These are phyloP conservation scores for Fusarium compactum DNA, from an alignment of 2,329 filamentous ascomycete genomes.

Conservation along the genomic window DNA sequence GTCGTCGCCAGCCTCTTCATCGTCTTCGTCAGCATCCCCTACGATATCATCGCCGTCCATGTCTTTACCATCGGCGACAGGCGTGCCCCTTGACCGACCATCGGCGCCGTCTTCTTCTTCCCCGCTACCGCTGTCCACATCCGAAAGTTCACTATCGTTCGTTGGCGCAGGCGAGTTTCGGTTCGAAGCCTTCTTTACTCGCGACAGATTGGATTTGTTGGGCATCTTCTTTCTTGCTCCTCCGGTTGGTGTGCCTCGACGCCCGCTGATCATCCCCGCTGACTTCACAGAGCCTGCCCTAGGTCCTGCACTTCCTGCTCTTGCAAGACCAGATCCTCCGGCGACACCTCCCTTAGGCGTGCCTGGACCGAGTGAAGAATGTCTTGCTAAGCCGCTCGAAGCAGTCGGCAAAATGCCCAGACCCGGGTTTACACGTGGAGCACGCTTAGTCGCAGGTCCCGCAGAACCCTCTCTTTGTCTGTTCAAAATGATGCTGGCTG, in stretches of 20 bases:
- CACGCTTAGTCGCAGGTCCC: slow-evolving; percentile 68
- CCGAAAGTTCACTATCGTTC: slow-evolving; percentile 73
- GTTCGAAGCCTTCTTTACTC: slow-evolving; percentile 68
- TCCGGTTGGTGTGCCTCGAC: slow-evolving; percentile 63
- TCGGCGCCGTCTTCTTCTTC: slow-evolving; percentile 62
- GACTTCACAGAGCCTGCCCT: slow-evolving; percentile 63
- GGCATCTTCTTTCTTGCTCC: slow-evolving; percentile 62
- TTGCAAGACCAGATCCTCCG: slow-evolving; percentile 52
- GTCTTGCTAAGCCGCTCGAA: slow-evolving; percentile 70
- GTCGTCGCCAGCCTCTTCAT: slow-evolving; percentile 80
- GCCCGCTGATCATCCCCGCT: slow-evolving; percentile 53
- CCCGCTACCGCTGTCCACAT: slow-evolving; percentile 68
- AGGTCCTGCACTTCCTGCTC: slow-evolving; percentile 72
- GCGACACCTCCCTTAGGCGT: slow-evolving; percentile 64
- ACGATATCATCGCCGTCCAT: slow-evolving; percentile 65
- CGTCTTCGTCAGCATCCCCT: slow-evolving; percentile 67
- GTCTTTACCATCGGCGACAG: slow-evolving; percentile 53
- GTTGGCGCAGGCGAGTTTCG: slow-evolving; percentile 73
- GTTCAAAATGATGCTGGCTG: slow-evolving; percentile 69
- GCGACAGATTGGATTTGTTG: slow-evolving; percentile 71
- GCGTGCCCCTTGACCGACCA: slow-evolving; percentile 50
- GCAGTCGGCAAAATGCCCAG: slow-evolving; percentile 62
- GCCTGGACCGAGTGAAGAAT: slow-evolving; percentile 72
- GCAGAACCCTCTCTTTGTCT: slow-evolving; percentile 70
- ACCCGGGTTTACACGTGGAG: slow-evolving; percentile 61